Conservation (phyloP, 352 stramenopile species). For the Pythium phragmiticola region DNA sequence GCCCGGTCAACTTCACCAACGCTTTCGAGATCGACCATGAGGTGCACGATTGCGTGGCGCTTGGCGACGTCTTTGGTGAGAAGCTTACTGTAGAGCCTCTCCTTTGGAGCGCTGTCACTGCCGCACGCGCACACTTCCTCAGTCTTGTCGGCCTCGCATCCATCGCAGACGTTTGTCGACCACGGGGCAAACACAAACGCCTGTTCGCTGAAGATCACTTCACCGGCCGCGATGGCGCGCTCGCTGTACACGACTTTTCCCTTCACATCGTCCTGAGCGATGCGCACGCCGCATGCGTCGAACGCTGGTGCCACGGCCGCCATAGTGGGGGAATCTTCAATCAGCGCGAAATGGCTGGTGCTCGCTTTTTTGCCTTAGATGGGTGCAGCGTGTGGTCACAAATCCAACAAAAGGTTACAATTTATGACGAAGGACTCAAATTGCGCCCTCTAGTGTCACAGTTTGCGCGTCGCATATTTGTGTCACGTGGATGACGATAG, state of each 20-base stretch:
- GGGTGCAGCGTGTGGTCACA: constrained; percentile 1
- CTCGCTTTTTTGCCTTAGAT: background rate
- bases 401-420: background rate
- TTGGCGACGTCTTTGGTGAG: constrained; percentile 44
- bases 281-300: constrained; percentile 48
- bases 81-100: constrained; percentile 42
- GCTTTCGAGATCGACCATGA: constrained; percentile 52
- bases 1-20: constrained; percentile 73
- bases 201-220: constrained; percentile 76
- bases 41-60: constrained; percentile 50
- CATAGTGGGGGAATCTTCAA: constrained; percentile 25
- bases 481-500: background rate
- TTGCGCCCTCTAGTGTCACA: no score
- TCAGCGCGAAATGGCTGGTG: constrained; percentile 9
- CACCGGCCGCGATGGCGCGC: constrained; percentile 48
- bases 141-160: constrained; percentile 44
- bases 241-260: constrained; percentile 62
- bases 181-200: constrained; percentile 72
- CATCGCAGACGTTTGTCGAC: constrained; percentile 60
- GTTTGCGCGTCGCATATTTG: background rate
- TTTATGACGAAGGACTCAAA: background rate
- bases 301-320: constrained; percentile 48
- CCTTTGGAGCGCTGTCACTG: constrained; percentile 15
- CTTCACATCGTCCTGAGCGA: constrained; percentile 49
- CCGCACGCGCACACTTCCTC: constrained; percentile 33